These are phyloP conservation scores for Blastocystis hominis DNA, from an alignment of 352 stramenopile species.

Conservation along the genomic window DNA sequence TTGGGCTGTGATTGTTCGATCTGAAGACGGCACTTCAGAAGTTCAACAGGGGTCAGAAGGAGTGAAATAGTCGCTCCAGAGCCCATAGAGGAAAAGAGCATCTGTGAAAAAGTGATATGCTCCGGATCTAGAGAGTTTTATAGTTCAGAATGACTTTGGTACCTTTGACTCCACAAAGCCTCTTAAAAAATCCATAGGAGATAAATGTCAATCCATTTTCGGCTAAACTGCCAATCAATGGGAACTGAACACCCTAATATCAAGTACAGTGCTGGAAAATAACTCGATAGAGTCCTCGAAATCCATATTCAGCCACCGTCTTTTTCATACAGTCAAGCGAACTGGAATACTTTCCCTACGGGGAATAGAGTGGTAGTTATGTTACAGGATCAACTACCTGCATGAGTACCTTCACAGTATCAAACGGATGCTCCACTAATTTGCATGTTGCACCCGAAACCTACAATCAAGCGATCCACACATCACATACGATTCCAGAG, in stretches of 20 bases:
- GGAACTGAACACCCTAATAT: constrained; percentile 29
- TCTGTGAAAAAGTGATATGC: background rate
- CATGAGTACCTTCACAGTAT: constrained; percentile 57
- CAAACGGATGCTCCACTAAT: constrained; percentile 45
- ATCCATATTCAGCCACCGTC: background rate
- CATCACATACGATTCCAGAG: background rate
- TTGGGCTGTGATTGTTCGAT: constrained; percentile 8
- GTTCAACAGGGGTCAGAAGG: constrained; percentile 43
- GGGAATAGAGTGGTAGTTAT: background rate
- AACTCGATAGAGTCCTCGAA: constrained; percentile 11
- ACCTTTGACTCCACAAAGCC: background rate
- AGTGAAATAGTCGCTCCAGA: constrained; percentile 19
- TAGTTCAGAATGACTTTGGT: background rate
- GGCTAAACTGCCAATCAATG: constrained; percentile 19
- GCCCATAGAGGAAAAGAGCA: constrained; percentile 23
- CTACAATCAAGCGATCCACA: background rate
- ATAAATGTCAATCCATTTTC: constrained; percentile 45
- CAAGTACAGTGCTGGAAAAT: too few relatives aligned
- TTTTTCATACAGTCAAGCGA: constrained; percentile 46
- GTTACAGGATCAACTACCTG: background rate
- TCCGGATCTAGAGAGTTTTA: background rate
- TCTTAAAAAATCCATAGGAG: constrained; percentile 37
- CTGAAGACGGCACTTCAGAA: constrained; percentile 31
- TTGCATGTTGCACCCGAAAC: constrained; percentile 14
- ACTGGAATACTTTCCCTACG: constrained; percentile 12